Conservation (phyloP, 306 rosid species). For the Boehmeria nivea region DNA sequence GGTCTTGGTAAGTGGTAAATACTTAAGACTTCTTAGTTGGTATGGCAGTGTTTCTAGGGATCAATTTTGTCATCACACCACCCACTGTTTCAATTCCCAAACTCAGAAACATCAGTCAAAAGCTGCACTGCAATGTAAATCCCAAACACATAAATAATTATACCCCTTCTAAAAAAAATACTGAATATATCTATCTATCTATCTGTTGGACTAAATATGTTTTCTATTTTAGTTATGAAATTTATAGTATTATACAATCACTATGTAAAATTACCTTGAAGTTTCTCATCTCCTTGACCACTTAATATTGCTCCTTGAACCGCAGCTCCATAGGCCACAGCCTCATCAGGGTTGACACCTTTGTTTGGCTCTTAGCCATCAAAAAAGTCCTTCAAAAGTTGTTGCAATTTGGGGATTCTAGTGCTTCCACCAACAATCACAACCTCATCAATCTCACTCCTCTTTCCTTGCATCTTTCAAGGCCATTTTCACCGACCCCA, state of each 20-base stretch:
- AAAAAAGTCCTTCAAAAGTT: slow-evolving; percentile 43
- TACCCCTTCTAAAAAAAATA: background rate
- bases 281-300: slow-evolving; percentile 39
- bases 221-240: too few species aligned
- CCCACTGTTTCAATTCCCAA: slow-evolving; percentile 55
- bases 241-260: too few species aligned
- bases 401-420: slow-evolving; percentile 51
- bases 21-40: slow-evolving; percentile 49
- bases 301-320: slow-evolving; percentile 50
- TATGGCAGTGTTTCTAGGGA: slow-evolving; percentile 47
- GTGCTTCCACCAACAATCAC: slow-evolving; percentile 57
- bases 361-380: slow-evolving; percentile 55
- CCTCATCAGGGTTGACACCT: slow-evolving; percentile 60
- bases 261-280: slow-evolving; percentile 21
- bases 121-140: slow-evolving; percentile 32
- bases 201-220: too few species aligned
- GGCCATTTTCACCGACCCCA: slow-evolving; percentile 53
- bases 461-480: slow-evolving; percentile 40
- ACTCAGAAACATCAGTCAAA: slow-evolving; percentile 45
- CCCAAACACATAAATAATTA: background rate
- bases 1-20: slow-evolving; percentile 53
- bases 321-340: slow-evolving; percentile 54
- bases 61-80: slow-evolving; percentile 56
- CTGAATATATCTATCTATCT: too few species aligned
- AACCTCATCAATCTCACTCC: slow-evolving; percentile 40